phyloP scores from a whole-genome alignment of 257 asterid species.

The Solanum gandarillasii region DNA sequence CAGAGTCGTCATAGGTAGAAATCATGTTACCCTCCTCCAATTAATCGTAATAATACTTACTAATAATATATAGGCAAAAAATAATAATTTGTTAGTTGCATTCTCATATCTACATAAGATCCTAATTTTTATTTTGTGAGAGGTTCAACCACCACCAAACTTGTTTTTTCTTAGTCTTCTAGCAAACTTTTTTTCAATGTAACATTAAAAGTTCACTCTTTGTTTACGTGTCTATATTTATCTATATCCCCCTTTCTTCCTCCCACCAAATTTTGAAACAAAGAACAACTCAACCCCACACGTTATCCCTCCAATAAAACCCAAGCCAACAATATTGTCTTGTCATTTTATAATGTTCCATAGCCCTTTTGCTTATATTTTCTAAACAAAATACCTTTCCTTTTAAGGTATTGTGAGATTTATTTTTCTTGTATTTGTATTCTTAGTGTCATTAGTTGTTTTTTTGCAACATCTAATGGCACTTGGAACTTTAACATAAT shows the following conservation, averaged over 20 bases:
- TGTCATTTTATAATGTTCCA: neutral
- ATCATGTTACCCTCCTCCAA: neutral
- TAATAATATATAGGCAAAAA: neutral
- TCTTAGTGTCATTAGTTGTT: neutral
- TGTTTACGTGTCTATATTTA: constrained; percentile 26
- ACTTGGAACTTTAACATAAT: neutral
- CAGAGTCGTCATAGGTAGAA: neutral
- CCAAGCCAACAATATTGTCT: neutral
- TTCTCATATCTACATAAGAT: neutral
- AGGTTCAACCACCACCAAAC: constrained; percentile 88
- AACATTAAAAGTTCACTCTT: constrained; percentile 21
- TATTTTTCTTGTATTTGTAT: neutral
- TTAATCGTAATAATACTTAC: neutral
- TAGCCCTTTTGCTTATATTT: neutral
- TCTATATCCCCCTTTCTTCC: neutral
- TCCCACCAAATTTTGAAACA: neutral
- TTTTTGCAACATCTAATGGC: neutral
- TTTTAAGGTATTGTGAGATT: neutral
- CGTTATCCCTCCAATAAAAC: constrained; percentile 6
- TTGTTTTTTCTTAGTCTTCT: constrained; percentile 16
- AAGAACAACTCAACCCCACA: neutral
- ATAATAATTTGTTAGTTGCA: neutral
- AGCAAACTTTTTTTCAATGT: constrained; percentile 30
- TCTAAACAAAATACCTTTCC: neutral
- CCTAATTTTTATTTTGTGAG: constrained; percentile 4